Conservation (phyloP, 345 rosid genomes). For the Rhizophora apiculata region DNA sequence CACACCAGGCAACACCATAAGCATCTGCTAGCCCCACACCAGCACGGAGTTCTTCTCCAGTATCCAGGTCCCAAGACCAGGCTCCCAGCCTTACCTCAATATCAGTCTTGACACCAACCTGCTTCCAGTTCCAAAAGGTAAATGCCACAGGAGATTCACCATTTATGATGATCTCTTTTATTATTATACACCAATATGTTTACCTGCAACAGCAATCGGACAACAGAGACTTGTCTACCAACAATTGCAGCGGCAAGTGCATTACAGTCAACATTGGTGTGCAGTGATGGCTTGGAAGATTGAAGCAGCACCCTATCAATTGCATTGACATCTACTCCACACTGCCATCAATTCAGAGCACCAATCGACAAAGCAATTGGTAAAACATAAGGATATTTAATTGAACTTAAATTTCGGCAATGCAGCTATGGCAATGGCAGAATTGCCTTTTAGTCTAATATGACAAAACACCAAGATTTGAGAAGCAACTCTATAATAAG, state of each 20-base stretch:
- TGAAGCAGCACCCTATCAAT: constrained; percentile 24
- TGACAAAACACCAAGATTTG: constrained; percentile 2
- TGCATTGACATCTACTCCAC: constrained; percentile 28
- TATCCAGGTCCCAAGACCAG: constrained; percentile 85
- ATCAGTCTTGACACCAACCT: constrained; percentile 68
- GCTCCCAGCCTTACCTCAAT: constrained; percentile 74
- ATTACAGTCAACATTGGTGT: constrained; percentile 26
- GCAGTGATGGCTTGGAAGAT: constrained; percentile 29
- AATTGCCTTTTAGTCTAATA: not conserved
- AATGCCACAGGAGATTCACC: not conserved
- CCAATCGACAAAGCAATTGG: constrained; percentile 1
- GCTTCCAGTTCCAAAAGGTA: constrained; percentile 18
- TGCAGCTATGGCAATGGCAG: not conserved
- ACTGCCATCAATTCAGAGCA: constrained; percentile 21
- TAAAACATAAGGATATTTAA: too few species aligned
- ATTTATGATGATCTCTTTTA: not conserved
- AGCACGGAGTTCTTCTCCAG: constrained; percentile 85
- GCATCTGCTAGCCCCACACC: constrained; percentile 98
- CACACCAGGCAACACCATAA: constrained; percentile 82
- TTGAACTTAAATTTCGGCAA: not conserved
- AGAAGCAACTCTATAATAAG: not conserved
- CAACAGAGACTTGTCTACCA: constrained; percentile 26
- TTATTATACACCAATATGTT: not conserved
- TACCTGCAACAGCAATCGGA: constrained; percentile 26
- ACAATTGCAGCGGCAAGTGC: constrained; percentile 33